phyloP scores from a whole-genome alignment of 2,329 filamentous ascomycete genomes.

The Penicillium olsonii region DNA sequence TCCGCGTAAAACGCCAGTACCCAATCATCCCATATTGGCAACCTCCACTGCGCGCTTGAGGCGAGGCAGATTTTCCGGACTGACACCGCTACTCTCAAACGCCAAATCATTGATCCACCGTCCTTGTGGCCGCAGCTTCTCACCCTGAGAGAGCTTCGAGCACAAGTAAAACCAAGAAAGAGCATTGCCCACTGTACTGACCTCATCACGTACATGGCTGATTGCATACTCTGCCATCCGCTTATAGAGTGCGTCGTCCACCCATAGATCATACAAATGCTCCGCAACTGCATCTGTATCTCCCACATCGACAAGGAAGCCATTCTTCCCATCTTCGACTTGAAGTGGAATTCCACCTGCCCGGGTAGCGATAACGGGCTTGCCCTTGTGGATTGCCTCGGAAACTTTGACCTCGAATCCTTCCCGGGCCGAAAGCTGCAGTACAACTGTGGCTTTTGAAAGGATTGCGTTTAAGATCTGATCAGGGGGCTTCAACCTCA shows the following conservation, averaged over 20 bases:
- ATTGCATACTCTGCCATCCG: constrained; percentile 67
- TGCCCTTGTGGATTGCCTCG: constrained; percentile 77
- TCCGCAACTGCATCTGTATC: constrained; percentile 70
- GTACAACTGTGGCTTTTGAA: constrained; percentile 69
- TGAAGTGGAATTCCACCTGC: constrained; percentile 82
- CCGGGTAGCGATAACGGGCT: constrained; percentile 72
- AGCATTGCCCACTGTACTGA: constrained; percentile 77
- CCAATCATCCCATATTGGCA: too few relatives aligned
- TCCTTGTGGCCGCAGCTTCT: constrained; percentile 60
- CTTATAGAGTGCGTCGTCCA: constrained; percentile 63
- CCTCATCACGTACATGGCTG: constrained; percentile 74
- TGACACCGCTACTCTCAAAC: constrained; percentile 60
- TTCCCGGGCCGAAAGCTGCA: constrained; percentile 79
- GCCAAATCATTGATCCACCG: constrained; percentile 76
- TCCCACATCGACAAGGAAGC: constrained; percentile 71
- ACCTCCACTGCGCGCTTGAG: constrained; percentile 44
- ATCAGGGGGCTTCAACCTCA: constrained; percentile 75
- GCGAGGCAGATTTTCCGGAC: constrained; percentile 62
- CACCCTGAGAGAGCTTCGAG: constrained; percentile 63
- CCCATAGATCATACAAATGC: constrained; percentile 67
- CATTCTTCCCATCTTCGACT: constrained; percentile 69
- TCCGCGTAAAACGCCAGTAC: too few relatives aligned
- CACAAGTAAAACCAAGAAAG: constrained; percentile 78
- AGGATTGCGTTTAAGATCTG: constrained; percentile 78
- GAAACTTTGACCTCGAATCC: constrained; percentile 87